These are phyloP conservation scores for Amaranthus hypochondriacus DNA, from an alignment of 148 eudicot species.

Conservation along the genomic window DNA sequence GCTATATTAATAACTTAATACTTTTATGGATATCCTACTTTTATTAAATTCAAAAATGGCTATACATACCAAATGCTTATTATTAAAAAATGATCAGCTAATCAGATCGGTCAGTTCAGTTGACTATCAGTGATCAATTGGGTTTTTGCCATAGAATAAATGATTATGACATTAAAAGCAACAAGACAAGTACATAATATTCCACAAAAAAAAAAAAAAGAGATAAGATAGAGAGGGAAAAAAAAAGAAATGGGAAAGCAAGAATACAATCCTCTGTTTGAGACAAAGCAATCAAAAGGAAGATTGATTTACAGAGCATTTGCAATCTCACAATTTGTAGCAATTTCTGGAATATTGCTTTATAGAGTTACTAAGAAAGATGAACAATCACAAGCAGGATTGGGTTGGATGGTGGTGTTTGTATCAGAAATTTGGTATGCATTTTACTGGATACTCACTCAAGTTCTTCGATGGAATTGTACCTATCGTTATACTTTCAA, in stretches of 20 bases:
- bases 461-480: slow-evolving; percentile 50
- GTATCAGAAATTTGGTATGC: slow-evolving; percentile 64
- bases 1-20: no score
- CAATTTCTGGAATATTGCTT: slow-evolving; percentile 40
- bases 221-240: background rate
- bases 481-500: slow-evolving; percentile 47
- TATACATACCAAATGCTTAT: no score
- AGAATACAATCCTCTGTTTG: slow-evolving; percentile 35
- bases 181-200: background rate
- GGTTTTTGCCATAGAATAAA: no score
- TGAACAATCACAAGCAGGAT: slow-evolving; percentile 29
- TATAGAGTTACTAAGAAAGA: slow-evolving; percentile 41
- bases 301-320: slow-evolving; percentile 36
- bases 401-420: slow-evolving; percentile 50
- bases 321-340: slow-evolving; percentile 37
- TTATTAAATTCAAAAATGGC: no score
- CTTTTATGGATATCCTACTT: no score
- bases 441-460: slow-evolving; percentile 71
- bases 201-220: background rate
- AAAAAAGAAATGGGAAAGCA: slow-evolving; percentile 20
- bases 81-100: no score
- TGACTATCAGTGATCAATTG: no score
- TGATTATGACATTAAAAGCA: background rate
- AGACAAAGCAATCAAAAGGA: slow-evolving; percentile 36
- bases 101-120: no score